Conservation (phyloP, 192 early-diverging fungal species). For the Helicostylum pulchrum region DNA sequence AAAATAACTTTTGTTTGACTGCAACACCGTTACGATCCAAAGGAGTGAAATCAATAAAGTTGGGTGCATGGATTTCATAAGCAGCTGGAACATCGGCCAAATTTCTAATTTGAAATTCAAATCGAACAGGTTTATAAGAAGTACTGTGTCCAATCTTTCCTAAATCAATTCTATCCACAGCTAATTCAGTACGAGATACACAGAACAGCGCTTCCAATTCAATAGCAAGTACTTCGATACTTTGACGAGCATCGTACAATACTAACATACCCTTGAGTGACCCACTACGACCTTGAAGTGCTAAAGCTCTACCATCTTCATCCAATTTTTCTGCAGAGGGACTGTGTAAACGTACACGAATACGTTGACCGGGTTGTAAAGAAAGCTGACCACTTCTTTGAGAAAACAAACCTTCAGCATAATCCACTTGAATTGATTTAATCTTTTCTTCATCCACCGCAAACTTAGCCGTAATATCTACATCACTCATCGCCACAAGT, state of each 20-base stretch:
- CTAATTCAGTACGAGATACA: constrained; percentile 54
- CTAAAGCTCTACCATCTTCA: constrained; percentile 7
- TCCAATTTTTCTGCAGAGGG: constrained; percentile 23
- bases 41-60: constrained; percentile 32
- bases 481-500: constrained; percentile 44
- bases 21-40: constrained; percentile 22
- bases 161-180: constrained; percentile 54
- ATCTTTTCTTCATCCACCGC: constrained; percentile 18
- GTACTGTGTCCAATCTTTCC: constrained; percentile 79
- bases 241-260: constrained; percentile 51
- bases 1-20: constrained; percentile 5
- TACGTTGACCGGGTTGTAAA: constrained; percentile 28
- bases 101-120: constrained; percentile 65
- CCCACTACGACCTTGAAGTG: constrained; percentile 51
- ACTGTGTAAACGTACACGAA: constrained; percentile 18
- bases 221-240: constrained; percentile 54
- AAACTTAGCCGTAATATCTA: constrained; percentile 47
- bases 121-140: constrained; percentile 59
- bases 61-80: constrained; percentile 52
- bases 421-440: not conserved
- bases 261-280: constrained; percentile 55
- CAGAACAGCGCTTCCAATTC: constrained; percentile 61
- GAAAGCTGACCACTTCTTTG: constrained; percentile 29
- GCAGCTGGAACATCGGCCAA: constrained; percentile 56
- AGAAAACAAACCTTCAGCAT: not conserved